Conservation (phyloP, 257 asterid genomes). For the Solanum tarijense region DNA sequence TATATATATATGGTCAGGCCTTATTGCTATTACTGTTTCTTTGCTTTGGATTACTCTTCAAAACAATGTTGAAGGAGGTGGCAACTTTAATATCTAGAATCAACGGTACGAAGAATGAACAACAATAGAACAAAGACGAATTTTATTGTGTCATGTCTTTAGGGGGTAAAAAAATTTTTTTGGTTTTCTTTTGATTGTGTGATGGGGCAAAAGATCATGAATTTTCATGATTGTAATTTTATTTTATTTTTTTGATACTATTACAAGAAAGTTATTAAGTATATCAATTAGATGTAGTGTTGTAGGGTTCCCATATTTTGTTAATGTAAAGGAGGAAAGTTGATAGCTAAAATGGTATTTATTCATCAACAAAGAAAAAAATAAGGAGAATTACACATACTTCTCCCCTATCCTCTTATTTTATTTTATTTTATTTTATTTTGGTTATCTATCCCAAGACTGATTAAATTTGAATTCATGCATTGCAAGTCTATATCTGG, state of each 20-base stretch:
- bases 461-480: rapidly evolving
- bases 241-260: not conserved
- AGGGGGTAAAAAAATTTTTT: not conserved
- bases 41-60: constrained; percentile 64
- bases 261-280: not conserved
- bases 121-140: not conserved
- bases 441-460: too few relatives aligned
- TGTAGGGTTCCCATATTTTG: not conserved
- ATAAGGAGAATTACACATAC: not conserved
- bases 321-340: not conserved
- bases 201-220: not conserved
- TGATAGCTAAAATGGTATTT: not conserved
- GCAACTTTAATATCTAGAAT: not conserved
- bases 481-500: too few relatives aligned
- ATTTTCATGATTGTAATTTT: not conserved
- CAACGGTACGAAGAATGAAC: not conserved
- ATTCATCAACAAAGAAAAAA: not conserved
- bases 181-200: not conserved
- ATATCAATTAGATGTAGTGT: not conserved
- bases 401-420: not conserved
- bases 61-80: not conserved
- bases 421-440: too few relatives aligned
- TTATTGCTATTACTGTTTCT: constrained; percentile 64
- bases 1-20: constrained; percentile 82
- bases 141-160: not conserved